Evolutionary conservation across 768 basidiomycete genomes (phyloP).

Genomic region (Steccherinum ochraceum): DNA sequence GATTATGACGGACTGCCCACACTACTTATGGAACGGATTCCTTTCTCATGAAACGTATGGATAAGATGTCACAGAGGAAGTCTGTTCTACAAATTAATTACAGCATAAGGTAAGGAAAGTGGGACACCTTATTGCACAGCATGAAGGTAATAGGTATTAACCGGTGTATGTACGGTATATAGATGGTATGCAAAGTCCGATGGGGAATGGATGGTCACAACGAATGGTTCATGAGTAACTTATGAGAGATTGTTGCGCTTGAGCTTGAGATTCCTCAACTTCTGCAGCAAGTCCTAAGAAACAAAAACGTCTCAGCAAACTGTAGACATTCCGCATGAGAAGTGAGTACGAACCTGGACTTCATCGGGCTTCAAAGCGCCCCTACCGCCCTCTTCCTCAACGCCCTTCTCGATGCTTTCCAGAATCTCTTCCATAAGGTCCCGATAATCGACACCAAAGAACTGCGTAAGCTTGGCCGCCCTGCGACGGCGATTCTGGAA

Average conservation of each 20-base stretch:
- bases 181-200: constrained; percentile 11
- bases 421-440: constrained; percentile 72
- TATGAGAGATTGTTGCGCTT: constrained; percentile 35
- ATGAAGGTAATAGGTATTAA: background rate
- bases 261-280: constrained; percentile 47
- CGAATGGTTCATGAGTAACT: constrained; percentile 5
- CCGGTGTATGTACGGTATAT: constrained; percentile 1
- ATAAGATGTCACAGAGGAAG: background rate
- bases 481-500: constrained; percentile 70
- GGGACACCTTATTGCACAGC: background rate
- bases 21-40: background rate
- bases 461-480: constrained; percentile 80
- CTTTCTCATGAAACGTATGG: background rate
- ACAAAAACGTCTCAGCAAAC: background rate
- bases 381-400: constrained; percentile 60
- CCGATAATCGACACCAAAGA: constrained; percentile 83
- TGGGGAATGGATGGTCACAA: background rate
- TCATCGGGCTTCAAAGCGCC: constrained; percentile 66
- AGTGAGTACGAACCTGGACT: constrained; percentile 49
- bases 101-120: background rate
- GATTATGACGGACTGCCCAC: background rate
- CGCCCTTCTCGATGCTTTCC: constrained; percentile 72
- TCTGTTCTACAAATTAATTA: background rate
- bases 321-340: too few species aligned
- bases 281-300: constrained; percentile 33